Percentiles rank a stretch among this genome's conserved stretches.
Evolutionary conservation across 2,329 filamentous ascomycete genomes (phyloP).

Genomic region (Rhexocercosporidium sp.): DNA sequence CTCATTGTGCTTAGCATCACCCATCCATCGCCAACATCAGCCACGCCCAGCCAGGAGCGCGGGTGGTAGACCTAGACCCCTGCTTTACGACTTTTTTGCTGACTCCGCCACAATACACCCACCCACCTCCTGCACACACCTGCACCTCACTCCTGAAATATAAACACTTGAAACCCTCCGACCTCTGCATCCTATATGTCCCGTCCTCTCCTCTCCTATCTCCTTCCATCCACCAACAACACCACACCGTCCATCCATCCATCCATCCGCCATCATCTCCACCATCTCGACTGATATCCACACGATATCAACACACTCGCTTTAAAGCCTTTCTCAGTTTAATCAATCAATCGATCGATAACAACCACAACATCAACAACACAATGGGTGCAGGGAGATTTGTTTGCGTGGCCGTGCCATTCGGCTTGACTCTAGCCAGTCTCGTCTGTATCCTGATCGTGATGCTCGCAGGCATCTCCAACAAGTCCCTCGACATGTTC

Average conservation of each 20-base stretch:
- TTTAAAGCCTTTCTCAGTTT: neutral
- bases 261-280: neutral
- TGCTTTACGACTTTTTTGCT: neutral
- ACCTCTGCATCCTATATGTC: neutral
- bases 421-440: slow-evolving; percentile 78
- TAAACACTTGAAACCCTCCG: slow-evolving; percentile 7
- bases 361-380: slow-evolving; percentile 6
- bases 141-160: neutral
- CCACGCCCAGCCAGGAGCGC: neutral
- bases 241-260: neutral
- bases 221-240: neutral
- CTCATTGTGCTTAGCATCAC: neutral
- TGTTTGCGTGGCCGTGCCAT: slow-evolving; percentile 86
- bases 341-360: neutral
- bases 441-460: slow-evolving; percentile 71
- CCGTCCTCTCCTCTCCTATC: too few relatives aligned
- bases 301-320: slow-evolving; percentile 13
- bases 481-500: slow-evolving; percentile 63
- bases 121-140: neutral
- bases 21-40: neutral
- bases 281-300: neutral
- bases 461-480: slow-evolving; percentile 59
- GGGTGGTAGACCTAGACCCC: neutral
- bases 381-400: slow-evolving; percentile 76
- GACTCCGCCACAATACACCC: slow-evolving; percentile 1